Evolutionary conservation across 1,284 basidiomycete species (phyloP).

Genomic region (Ceratobasidium sp.): DNA sequence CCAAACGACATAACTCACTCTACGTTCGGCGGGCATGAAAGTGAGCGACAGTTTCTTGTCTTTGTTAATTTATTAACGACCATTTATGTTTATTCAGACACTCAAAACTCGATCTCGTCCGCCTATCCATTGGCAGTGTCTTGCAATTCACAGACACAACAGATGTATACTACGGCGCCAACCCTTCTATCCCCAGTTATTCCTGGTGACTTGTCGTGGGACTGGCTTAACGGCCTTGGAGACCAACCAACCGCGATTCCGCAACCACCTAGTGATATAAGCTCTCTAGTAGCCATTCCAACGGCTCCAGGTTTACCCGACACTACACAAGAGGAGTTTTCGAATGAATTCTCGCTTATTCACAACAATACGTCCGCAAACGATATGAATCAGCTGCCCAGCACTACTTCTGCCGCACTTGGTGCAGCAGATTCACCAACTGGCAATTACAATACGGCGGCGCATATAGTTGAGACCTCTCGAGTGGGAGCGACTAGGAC

Average conservation of each 20-base stretch:
- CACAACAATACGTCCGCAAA: too few species aligned
- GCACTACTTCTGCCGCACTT: too few species aligned
- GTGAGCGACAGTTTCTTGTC: background rate
- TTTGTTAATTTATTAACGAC: background rate
- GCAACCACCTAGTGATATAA: background rate
- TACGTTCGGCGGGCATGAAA: background rate
- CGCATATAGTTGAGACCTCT: background rate
- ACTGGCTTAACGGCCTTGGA: background rate
- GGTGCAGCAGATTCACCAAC: background rate
- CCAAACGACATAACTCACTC: background rate
- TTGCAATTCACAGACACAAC: background rate
- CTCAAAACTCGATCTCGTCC: background rate
- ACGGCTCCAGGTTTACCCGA: too few species aligned
- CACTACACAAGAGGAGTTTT: too few species aligned
- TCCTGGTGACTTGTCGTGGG: background rate
- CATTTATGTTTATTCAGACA: background rate
- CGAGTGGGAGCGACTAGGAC: background rate
- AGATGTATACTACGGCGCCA: too few species aligned
- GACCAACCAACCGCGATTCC: background rate
- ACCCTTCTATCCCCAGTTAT: background rate
- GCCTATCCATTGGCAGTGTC: background rate
- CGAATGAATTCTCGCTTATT: background rate
- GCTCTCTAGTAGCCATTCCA: background rate
- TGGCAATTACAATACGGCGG: background rate
- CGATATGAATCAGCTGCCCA: too few species aligned